phyloP scores from a whole-genome alignment of 768 basidiomycete genomes.

The Lentinula lateritia region DNA sequence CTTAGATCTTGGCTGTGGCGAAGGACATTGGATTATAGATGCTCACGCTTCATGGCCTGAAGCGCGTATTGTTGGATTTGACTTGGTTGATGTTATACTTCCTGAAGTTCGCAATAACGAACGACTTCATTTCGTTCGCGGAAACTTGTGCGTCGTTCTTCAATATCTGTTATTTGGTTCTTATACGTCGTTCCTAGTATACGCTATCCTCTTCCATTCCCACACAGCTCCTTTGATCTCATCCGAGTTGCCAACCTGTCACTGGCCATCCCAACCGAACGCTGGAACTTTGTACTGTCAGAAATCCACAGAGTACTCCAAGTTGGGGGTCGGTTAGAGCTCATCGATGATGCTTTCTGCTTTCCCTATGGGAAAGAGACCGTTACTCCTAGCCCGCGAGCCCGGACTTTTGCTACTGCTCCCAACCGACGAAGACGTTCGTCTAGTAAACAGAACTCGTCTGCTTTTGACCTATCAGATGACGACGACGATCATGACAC shows the following conservation, averaged over 20 bases:
- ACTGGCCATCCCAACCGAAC: conserved; percentile 52
- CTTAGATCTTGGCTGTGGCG: conserved; percentile 74
- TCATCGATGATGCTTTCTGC: conserved; percentile 67
- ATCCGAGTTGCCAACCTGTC: conserved; percentile 69
- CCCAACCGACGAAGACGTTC: neutral
- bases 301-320: conserved; percentile 62
- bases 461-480: neutral
- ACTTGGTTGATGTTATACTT: conserved; percentile 47
- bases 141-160: conserved; percentile 56
- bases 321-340: conserved; percentile 59
- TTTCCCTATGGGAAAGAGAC: conserved; percentile 49
- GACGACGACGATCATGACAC: neutral
- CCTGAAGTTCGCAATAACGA: conserved; percentile 29
- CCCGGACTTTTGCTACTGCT: neutral
- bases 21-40: conserved; percentile 61
- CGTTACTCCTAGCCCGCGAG: neutral
- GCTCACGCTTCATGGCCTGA: conserved; percentile 59
- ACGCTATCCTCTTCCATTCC: conserved; percentile 55
- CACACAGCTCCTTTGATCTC: conserved; percentile 58
- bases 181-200: conserved; percentile 29
- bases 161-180: too few relatives aligned
- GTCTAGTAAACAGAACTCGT: neutral
- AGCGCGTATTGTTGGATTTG: conserved; percentile 58
- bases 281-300: conserved; percentile 53
- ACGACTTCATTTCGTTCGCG: conserved; percentile 49